Evolutionary conservation across 345 rosid genomes (phyloP).

Genomic region (Sisymbrium irio): DNA sequence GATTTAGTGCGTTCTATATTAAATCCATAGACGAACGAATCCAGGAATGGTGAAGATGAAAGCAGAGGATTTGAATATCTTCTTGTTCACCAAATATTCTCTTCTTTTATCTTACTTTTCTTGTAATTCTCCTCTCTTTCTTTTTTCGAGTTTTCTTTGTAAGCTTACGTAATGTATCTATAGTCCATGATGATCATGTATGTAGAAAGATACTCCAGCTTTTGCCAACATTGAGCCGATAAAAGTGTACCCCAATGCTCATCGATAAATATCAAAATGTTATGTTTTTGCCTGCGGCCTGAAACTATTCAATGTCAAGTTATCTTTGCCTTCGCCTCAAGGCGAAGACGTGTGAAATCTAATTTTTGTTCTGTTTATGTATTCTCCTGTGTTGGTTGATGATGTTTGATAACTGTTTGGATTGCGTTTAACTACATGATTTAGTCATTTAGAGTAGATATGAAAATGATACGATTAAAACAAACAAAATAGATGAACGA

Average conservation of each 20-base stretch:
- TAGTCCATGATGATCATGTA: neutral
- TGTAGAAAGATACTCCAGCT: slow-evolving; percentile 16
- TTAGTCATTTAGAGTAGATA: too few species aligned
- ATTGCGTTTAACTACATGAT: too few species aligned
- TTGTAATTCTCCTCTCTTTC: neutral
- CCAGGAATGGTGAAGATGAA: slow-evolving; percentile 2
- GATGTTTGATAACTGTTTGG: neutral
- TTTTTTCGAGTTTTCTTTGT: neutral
- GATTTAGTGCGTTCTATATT: slow-evolving; percentile 1
- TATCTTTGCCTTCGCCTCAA: too few species aligned
- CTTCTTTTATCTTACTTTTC: neutral
- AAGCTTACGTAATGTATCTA: slow-evolving; percentile 12
- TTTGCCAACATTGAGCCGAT: slow-evolving; percentile 15
- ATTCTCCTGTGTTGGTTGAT: neutral
- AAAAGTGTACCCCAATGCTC: slow-evolving; percentile 15
- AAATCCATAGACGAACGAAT: slow-evolving; percentile 2
- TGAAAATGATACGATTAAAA: too few species aligned
- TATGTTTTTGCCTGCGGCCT: neutral
- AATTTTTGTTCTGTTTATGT: neutral
- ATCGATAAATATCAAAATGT: neutral
- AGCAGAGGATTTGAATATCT: slow-evolving; percentile 13
- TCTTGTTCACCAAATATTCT: slow-evolving; percentile 6
- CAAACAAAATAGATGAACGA: too few species aligned
- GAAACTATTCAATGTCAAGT: neutral
- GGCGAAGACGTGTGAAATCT: neutral